phyloP scores from a whole-genome alignment of 148 eudicot species.

The Amaranthus hypochondriacus region DNA sequence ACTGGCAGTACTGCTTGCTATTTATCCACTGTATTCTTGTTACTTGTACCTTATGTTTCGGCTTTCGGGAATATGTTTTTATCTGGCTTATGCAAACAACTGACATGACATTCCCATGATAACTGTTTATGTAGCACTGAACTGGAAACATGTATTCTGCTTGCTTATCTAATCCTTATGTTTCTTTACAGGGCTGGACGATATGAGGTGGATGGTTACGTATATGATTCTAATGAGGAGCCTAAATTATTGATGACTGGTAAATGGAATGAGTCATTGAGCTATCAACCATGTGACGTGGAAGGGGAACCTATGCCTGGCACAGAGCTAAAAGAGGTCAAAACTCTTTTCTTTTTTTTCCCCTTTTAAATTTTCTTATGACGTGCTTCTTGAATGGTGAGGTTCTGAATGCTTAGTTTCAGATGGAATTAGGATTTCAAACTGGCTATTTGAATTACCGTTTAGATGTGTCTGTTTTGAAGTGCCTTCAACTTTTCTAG shows the following conservation, averaged over 20 bases:
- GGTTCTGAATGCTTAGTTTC: neutral
- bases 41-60: neutral
- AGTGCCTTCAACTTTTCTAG: neutral
- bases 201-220: conserved; percentile 98
- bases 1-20: neutral
- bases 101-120: neutral
- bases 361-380: neutral
- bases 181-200: conserved; percentile 73
- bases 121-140: neutral
- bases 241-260: conserved; percentile 97
- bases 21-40: neutral
- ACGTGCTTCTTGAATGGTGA: neutral
- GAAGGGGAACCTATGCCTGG: conserved; percentile 94
- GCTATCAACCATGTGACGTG: conserved; percentile 88
- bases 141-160: neutral
- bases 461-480: neutral
- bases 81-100: neutral
- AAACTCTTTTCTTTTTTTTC: neutral
- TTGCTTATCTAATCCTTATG: conserved; percentile 16
- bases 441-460: neutral
- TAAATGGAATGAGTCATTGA: conserved; percentile 91
- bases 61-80: neutral
- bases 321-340: conserved; percentile 86
- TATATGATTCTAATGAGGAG: conserved; percentile 84
- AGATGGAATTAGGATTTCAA: neutral